Evolutionary conservation across 2,329 filamentous ascomycete genomes (phyloP), one percentile per base, ranked within the genome.

Genomic region (Chrysoporthe cubensis): DNA sequence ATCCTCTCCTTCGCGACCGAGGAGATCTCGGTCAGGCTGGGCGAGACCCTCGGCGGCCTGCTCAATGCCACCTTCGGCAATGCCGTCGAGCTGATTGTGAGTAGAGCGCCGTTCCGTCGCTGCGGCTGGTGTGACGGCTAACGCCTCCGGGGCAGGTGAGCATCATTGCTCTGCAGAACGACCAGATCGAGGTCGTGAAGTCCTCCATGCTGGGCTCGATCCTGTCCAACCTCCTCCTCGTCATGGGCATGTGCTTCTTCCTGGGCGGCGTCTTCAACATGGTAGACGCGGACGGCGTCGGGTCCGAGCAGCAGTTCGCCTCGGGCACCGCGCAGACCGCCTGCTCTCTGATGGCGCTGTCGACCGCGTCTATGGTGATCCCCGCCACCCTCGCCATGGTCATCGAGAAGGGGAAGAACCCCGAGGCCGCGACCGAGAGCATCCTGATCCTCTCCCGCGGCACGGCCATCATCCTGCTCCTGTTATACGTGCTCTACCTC

Each of bases 151-250:
- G 26, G 21, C 76, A 95, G 92, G 92, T 97, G 76, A 97, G 93
- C 78, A 95, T 98, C 73, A 91, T 98, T 71, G 96, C 96, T 21
- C 86, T 99, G 58, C 88, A 84, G 72, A 89, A 96, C 73, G 88
- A 89, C 71, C 91, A 98, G 80, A 96, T 97, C 76, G 90, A 95
- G 74, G 94, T 98, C 72, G 95, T 98, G n/a, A 96, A 98, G 81
- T 91, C 95, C 26, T 97, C 93, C 71, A 98, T 98, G 94, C 89
- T 98, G 44, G 95, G 96, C 60, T 96, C 92, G 75, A 97, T 98
- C 73, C 84, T 98, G 50, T 97, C 95, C 72, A 98, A 98, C 79
- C 90, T 97, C 71, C 86, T 98, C 8, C 88, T 98, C 32, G 95
- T 94, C 59, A 86, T 94, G 76, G 91, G 91, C 73, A 92, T 92